Evolutionary conservation across 805 yeast species (phyloP).

Genomic region (Sugiyamaella valdiviana): DNA sequence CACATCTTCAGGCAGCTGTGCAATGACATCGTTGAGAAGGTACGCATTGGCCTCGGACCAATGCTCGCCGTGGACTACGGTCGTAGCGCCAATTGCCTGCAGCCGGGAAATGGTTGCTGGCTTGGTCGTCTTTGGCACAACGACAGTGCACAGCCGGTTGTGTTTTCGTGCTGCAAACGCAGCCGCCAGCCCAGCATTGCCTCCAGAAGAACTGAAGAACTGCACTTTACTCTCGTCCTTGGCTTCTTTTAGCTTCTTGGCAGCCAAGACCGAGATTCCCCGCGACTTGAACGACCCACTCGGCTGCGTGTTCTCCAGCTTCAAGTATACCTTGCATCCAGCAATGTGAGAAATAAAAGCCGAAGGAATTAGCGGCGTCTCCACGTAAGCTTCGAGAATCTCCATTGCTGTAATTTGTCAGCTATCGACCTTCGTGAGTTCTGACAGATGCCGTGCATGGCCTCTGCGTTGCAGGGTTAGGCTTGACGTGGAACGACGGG

Average conservation of each 20-base stretch:
- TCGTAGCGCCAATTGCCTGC: conserved; percentile 43
- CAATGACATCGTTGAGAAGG: conserved; percentile 63
- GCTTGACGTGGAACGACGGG: too few species aligned
- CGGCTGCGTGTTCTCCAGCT: conserved; percentile 83
- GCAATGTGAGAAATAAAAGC: conserved; percentile 62
- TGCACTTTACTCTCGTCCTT: conserved; percentile 14
- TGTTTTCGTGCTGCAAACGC: conserved; percentile 76
- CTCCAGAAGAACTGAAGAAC: conserved; percentile 87
- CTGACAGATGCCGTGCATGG: too few species aligned
- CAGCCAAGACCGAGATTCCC: conserved; percentile 80
- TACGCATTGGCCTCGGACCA: conserved; percentile 71
- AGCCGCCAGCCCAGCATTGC: conserved; percentile 96
- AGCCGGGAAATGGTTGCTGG: conserved; percentile 42
- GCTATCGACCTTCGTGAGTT: background rate
- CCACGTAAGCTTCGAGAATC: conserved; percentile 9
- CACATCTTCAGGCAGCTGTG: conserved; percentile 45
- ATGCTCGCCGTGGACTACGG: conserved; percentile 61
- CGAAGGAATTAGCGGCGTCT: conserved; percentile 67
- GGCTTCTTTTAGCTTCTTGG: conserved; percentile 37
- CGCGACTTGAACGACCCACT: conserved; percentile 86
- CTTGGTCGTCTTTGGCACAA: conserved; percentile 49
- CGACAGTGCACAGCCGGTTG: conserved; percentile 52
- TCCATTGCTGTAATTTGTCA: conserved; percentile 3
- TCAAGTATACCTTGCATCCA: conserved; percentile 63
- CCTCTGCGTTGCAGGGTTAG: too few species aligned